These are phyloP conservation scores for Yueomyces sp. DNA, from an alignment of 805 yeast genomes.

Conservation along the genomic window DNA sequence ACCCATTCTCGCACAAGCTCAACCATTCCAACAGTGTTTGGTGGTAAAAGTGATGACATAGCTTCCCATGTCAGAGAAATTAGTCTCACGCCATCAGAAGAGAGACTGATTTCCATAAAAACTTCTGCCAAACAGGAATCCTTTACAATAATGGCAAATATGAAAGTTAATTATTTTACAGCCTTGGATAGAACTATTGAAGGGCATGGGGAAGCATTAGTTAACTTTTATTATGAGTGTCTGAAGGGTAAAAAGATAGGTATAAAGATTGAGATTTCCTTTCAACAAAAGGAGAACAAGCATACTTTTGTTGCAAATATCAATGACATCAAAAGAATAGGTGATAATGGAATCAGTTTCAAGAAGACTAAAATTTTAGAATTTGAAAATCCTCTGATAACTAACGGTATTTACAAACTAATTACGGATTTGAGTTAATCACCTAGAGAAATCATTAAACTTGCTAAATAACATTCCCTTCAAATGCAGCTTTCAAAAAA, in stretches of 20 bases:
- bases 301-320: slow-evolving; percentile 5
- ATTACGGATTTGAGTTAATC: slow-evolving; percentile 1
- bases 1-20: neutral
- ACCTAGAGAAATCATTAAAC: neutral
- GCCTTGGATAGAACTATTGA: too few relatives aligned
- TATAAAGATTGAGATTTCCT: slow-evolving; percentile 7
- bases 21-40: slow-evolving; percentile 5
- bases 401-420: slow-evolving; percentile 14
- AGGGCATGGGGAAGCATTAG: too few relatives aligned
- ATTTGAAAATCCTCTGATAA: slow-evolving; percentile 12
- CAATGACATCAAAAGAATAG: slow-evolving; percentile 12
- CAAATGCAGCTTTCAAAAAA: too few relatives aligned
- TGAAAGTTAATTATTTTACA: slow-evolving; percentile 10
- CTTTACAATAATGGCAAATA: slow-evolving; percentile 9
- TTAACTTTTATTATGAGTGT: too few relatives aligned
- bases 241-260: slow-evolving; percentile 1
- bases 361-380: slow-evolving; percentile 12
- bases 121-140: slow-evolving; percentile 2
- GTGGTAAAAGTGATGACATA: neutral
- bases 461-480: too few relatives aligned
- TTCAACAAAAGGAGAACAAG: neutral
- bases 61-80: too few relatives aligned
- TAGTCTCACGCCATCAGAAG: too few relatives aligned
- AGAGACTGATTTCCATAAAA: too few relatives aligned
- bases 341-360: slow-evolving; percentile 17